Percentiles rank a stretch among this genome's conserved stretches.
Evolutionary conservation across 2,329 filamentous ascomycete species (phyloP).

Genomic region (Penicillium sp.): DNA sequence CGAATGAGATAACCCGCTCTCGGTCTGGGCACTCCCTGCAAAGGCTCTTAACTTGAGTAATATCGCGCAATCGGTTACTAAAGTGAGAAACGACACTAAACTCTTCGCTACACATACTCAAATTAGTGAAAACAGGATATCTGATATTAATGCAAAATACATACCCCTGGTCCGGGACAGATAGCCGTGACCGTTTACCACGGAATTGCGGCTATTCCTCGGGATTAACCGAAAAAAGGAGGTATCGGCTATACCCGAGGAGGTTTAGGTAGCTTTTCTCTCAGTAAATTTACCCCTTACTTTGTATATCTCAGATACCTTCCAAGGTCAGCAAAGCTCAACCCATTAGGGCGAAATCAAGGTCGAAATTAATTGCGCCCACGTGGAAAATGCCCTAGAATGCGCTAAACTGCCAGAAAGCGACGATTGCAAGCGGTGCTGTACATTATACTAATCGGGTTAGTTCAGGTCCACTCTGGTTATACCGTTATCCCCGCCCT

Average conservation of each 20-base stretch:
- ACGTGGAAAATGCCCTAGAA: neutral
- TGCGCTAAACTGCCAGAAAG: neutral
- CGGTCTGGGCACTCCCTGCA: neutral
- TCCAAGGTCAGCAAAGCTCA: neutral
- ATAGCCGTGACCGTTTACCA: neutral
- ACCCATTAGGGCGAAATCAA: neutral
- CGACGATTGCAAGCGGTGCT: neutral
- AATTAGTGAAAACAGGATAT: neutral
- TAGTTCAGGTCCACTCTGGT: neutral
- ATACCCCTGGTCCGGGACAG: neutral
- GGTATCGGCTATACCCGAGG: neutral
- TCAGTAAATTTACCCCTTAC: neutral
- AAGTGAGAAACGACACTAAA: neutral
- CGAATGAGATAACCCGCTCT: neutral
- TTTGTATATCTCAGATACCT: neutral
- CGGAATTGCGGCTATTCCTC: neutral
- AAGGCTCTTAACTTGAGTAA: neutral
- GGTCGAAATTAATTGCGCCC: neutral
- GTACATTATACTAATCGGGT: constrained; percentile 11
- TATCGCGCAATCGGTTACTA: neutral
- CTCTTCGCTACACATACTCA: neutral
- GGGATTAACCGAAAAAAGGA: neutral
- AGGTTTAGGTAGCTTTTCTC: neutral
- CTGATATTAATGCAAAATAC: neutral
- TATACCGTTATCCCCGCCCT: neutral